Conservation (phyloP, 2,329 filamentous ascomycete species). For the Diaporthe sp. region DNA sequence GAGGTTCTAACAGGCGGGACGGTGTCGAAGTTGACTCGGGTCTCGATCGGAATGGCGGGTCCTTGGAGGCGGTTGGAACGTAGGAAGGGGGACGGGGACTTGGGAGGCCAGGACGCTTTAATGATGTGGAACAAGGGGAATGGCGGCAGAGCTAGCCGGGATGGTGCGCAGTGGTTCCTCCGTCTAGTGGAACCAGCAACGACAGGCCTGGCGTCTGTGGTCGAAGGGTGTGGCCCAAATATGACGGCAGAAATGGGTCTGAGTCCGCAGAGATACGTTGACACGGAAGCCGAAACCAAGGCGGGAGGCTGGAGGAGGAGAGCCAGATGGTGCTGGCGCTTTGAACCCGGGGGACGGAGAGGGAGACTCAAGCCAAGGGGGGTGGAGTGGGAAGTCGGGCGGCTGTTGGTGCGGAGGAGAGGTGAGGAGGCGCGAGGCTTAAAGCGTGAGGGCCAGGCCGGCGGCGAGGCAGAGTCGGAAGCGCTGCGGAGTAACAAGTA, state of each 20-base stretch:
- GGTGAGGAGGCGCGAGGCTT: conserved; percentile 35
- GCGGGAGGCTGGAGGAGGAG: conserved; percentile 5
- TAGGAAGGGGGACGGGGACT: background rate
- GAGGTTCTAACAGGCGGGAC: conserved; percentile 22
- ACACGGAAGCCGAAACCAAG: conserved; percentile 8
- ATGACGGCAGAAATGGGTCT: background rate
- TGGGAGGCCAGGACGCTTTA: conserved; percentile 18
- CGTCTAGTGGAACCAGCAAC: conserved; percentile 26
- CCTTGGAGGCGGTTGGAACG: conserved; percentile 16
- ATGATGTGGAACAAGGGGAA: conserved; percentile 29
- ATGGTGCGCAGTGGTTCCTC: conserved; percentile 30
- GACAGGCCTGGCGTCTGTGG: conserved; percentile 2
- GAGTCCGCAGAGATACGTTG: background rate
- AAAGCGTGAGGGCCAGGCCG: conserved; percentile 32
- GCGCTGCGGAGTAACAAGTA: conserved; percentile 35
- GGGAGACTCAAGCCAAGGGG: background rate
- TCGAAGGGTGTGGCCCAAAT: background rate
- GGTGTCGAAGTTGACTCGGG: conserved; percentile 14
- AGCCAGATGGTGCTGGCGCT: conserved; percentile 19
- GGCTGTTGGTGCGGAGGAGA: conserved; percentile 35
- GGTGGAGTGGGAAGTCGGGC: conserved; percentile 9
- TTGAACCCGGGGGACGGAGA: conserved; percentile 16
- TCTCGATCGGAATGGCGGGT: conserved; percentile 13
- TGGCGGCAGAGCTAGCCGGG: conserved; percentile 19
- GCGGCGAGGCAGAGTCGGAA: conserved; percentile 31